Percentiles rank a stretch among this genome's conserved stretches.
phyloP scores from a whole-genome alignment of 164 flowering plant species.

The Houttuynia cordata region DNA sequence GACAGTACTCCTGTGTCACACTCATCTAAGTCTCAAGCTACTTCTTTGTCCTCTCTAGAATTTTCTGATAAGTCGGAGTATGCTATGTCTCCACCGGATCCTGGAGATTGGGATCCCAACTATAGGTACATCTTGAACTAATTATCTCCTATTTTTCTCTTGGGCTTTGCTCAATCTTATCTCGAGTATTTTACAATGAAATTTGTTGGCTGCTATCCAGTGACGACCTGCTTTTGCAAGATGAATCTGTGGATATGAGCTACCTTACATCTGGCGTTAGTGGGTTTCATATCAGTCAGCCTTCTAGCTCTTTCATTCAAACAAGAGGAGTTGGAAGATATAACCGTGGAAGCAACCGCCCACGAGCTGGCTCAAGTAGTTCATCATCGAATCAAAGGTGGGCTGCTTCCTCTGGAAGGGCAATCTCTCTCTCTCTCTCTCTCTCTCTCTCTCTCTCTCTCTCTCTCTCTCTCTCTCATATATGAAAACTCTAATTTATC shows the following conservation, averaged over 20 bases:
- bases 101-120: slow-evolving; percentile 98
- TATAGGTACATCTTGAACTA: slow-evolving; percentile 41
- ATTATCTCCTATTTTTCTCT: not conserved
- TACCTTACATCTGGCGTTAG: slow-evolving; percentile 32
- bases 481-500: too few species aligned
- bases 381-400: slow-evolving; percentile 36
- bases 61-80: slow-evolving; percentile 44
- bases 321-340: slow-evolving; percentile 38
- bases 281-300: slow-evolving; percentile 38
- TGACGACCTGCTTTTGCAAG: slow-evolving; percentile 90
- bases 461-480: not conserved
- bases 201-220: slow-evolving; percentile 23
- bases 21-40: slow-evolving; percentile 18
- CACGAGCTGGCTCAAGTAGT: slow-evolving; percentile 14
- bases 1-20: slow-evolving; percentile 20
- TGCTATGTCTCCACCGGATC: slow-evolving; percentile 59
- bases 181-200: not conserved
- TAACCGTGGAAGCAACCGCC: slow-evolving; percentile 15
- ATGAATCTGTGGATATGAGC: slow-evolving; percentile 45
- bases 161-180: not conserved
- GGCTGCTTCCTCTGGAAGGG: not conserved
- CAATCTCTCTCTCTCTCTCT: not conserved
- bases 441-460: not conserved
- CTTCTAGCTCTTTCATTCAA: slow-evolving; percentile 23
- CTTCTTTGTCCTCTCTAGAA: slow-evolving; percentile 18